phyloP scores from a whole-genome alignment of 1,284 basidiomycete species.

The Austroboletus novae-zelandiae region DNA sequence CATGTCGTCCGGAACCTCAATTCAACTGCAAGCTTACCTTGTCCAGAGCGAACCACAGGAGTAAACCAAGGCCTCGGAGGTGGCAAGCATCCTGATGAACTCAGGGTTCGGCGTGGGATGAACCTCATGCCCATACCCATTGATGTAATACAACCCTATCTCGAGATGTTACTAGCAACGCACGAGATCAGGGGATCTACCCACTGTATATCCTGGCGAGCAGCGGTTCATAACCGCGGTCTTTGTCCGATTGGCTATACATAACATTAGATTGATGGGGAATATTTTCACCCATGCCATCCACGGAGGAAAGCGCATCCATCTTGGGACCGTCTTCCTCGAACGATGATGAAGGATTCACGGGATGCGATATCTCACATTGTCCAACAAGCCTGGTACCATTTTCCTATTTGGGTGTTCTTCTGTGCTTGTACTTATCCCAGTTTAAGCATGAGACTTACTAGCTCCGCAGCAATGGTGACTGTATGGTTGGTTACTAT shows the following conservation, averaged over 20 bases:
- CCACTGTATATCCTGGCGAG: slow-evolving; percentile 66
- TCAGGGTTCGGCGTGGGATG: slow-evolving; percentile 86
- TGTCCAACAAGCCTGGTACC: slow-evolving; percentile 85
- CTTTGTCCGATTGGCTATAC: slow-evolving; percentile 59
- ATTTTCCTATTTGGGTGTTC: slow-evolving; percentile 55
- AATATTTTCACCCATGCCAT: slow-evolving; percentile 52
- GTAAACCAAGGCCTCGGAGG: slow-evolving; percentile 79
- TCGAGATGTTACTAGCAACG: slow-evolving; percentile 7
- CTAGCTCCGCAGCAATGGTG: slow-evolving; percentile 94
- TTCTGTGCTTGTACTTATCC: slow-evolving; percentile 6
- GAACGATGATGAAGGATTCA: slow-evolving; percentile 38
- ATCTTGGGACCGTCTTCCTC: slow-evolving; percentile 26
- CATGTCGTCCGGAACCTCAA: slow-evolving; percentile 12
- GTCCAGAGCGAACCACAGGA: slow-evolving; percentile 95
- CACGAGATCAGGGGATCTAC: slow-evolving; percentile 25
- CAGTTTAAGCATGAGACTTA: slow-evolving; percentile 36
- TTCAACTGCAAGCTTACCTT: slow-evolving; percentile 46
- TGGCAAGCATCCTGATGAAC: slow-evolving; percentile 64
- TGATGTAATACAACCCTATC: slow-evolving; percentile 87
- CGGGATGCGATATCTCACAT: slow-evolving; percentile 96
- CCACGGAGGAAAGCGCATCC: slow-evolving; percentile 42
- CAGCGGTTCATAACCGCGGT: slow-evolving; percentile 54
- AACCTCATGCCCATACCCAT: slow-evolving; percentile 89
- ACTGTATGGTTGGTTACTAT: slow-evolving; percentile 96
- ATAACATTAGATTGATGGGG: slow-evolving; percentile 58